Evolutionary conservation across 768 basidiomycete genomes (phyloP), one percentile per base, ranked within the genome.

Genomic region (Antrodiella citrinella): DNA sequence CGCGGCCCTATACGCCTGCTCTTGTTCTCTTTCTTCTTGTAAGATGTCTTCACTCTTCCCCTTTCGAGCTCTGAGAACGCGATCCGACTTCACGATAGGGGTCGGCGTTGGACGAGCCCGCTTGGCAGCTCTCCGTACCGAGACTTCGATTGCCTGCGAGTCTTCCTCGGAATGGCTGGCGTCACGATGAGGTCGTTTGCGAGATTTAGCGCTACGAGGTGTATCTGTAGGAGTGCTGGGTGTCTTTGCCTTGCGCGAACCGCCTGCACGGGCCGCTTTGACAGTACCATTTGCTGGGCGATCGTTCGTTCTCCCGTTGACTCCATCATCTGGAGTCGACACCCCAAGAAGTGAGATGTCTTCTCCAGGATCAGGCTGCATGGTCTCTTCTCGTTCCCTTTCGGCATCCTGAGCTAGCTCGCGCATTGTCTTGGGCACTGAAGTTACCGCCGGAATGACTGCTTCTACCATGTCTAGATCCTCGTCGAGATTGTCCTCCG

Each of bases 41-140:
- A 74, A 50, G 58, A 75, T 68, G 42, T 72, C 71, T 45, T 70
- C 65, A 46, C 69, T 76, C 67, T 84, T 88, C 52, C 71, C 64
- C 22, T 60, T 61, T 26, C 86, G 76, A 43, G 83, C 75, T 22
- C 86, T 75, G 54, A 87, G 69, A 21, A 75, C 77, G 42, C 84
- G 73, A 35, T 58, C 58, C 15, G 64, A 56, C 38, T 52, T 51
- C 30, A 35, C 30, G 7, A 15, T 35, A 7, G 30, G 30, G 30
- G 30, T 35, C 10, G 54, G 24, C 40, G 49, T 42, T n/a, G 49
- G 30, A 4, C 47, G 44, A 12, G 50, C 30, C 38, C 54, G 47
- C 30, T 35, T 35, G 30, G 30, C 30, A 35, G 30, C 7, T 35
- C 30, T 35, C n/a, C n/a, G n/a, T n/a, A n/a, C n/a, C n/a, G n/a